phyloP scores from a whole-genome alignment of 2,329 filamentous ascomycete species.

The Hirsutella rhossiliensis region DNA sequence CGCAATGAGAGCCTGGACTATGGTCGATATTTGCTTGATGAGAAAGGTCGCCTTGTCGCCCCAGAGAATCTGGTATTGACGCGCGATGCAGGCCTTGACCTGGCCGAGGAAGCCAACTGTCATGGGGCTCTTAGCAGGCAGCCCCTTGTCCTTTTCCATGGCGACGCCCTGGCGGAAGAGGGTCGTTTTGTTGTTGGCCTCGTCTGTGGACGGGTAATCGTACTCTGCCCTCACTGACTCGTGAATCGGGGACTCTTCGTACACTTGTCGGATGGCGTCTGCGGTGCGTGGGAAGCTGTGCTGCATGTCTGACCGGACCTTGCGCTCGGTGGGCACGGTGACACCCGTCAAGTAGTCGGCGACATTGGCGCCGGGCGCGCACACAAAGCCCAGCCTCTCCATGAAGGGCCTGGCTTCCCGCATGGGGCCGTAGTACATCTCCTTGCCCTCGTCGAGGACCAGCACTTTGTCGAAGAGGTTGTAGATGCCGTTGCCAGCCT shows the following conservation, averaged over 20 bases:
- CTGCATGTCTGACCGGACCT: slow-evolving; percentile 34
- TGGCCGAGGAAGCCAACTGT: slow-evolving; percentile 44
- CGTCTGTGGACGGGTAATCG: slow-evolving; percentile 37
- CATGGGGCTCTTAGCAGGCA: slow-evolving; percentile 41
- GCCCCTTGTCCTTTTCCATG: slow-evolving; percentile 40
- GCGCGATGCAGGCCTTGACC: slow-evolving; percentile 39
- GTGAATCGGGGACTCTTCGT: slow-evolving; percentile 39
- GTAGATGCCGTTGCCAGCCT: slow-evolving; percentile 59
- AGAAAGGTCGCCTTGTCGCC: slow-evolving; percentile 52
- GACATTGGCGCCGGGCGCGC: slow-evolving; percentile 47
- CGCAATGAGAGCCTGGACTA: slow-evolving; percentile 48
- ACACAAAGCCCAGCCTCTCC: slow-evolving; percentile 52
- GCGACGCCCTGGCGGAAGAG: slow-evolving; percentile 41
- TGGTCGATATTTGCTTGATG: slow-evolving; percentile 46
- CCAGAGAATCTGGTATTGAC: slow-evolving; percentile 55
- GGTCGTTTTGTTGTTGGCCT: slow-evolving; percentile 34
- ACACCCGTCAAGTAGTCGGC: slow-evolving; percentile 56
- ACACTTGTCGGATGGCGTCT: slow-evolving; percentile 30
- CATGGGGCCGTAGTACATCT: slow-evolving; percentile 53
- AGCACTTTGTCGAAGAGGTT: slow-evolving; percentile 60
- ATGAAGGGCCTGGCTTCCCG: slow-evolving; percentile 50
- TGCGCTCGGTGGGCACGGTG: slow-evolving; percentile 55
- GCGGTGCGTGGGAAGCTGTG: slow-evolving; percentile 32
- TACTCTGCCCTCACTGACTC: slow-evolving; percentile 41
- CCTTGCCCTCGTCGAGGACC: slow-evolving; percentile 51